A percentile compares a stretch with the other conserved stretches of the same genome.
These are phyloP conservation scores for Lecanicillium sp. DNA, from an alignment of 2,329 filamentous ascomycete species.

Conservation along the genomic window DNA sequence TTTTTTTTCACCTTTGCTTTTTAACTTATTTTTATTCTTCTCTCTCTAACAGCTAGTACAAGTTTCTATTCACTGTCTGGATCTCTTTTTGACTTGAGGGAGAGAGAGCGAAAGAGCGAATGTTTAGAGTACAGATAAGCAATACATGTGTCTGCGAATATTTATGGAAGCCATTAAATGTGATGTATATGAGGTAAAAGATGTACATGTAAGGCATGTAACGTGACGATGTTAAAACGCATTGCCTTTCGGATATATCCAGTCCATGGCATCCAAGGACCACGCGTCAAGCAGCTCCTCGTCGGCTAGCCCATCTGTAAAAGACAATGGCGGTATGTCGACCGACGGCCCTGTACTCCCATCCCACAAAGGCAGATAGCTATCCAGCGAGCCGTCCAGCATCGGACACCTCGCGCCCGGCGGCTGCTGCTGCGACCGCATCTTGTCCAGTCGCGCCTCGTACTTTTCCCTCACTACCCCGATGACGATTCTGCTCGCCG, in stretches of 20 bases:
- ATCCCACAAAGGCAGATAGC: constrained; percentile 41
- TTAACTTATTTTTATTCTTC: no score
- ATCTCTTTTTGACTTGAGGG: no score
- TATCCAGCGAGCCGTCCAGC: constrained; percentile 44
- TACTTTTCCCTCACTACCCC: constrained; percentile 42
- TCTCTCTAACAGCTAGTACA: no score
- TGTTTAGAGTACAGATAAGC: no score
- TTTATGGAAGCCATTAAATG: neutral
- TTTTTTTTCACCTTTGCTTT: no score
- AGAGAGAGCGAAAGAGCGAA: no score
- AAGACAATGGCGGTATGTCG: neutral
- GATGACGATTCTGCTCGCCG: constrained; percentile 41
- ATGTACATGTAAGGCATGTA: neutral
- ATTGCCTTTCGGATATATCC: neutral
- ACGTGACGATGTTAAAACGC: neutral
- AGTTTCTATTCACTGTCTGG: no score
- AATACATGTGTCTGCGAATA: neutral
- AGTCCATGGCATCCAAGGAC: neutral
- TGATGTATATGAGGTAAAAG: neutral
- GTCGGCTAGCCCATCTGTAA: neutral
- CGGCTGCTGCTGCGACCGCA: constrained; percentile 21
- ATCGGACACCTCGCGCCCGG: constrained; percentile 39
- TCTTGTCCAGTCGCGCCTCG: constrained; percentile 31
- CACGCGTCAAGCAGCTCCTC: constrained; percentile 3
- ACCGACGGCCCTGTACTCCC: constrained; percentile 23